A percentile compares a stretch with the other conserved stretches of the same genome.
Evolutionary conservation across 495 filamentous ascomycete species (phyloP).

Genomic region (Aspergillus conjunctus): DNA sequence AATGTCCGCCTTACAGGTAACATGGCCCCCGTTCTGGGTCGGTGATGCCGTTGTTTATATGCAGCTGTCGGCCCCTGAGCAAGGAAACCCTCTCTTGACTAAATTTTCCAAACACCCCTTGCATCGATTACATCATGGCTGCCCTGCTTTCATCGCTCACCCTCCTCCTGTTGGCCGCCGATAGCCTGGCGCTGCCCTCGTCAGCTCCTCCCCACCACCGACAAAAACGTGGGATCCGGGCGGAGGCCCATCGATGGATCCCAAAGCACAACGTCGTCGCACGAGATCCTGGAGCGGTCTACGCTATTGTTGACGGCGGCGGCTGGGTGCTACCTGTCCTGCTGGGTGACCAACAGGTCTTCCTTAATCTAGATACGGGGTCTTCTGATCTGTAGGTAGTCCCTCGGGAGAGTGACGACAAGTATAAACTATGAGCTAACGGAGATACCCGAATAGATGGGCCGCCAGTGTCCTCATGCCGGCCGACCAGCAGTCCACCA

Average conservation of each 20-base stretch:
- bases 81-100: too few species aligned
- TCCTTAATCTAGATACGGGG: constrained; percentile 15
- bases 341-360: constrained; percentile 17
- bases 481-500: constrained; percentile 12
- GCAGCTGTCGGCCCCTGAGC: too few species aligned
- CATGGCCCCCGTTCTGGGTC: too few species aligned
- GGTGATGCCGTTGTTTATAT: too few species aligned
- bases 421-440: not conserved
- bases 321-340: constrained; percentile 18
- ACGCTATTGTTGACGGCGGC: constrained; percentile 10
- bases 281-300: constrained; percentile 14
- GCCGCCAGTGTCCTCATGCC: constrained; percentile 15
- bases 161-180: too few species aligned
- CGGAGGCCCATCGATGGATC: constrained; percentile 8
- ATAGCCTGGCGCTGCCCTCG: too few species aligned
- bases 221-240: constrained; percentile 9
- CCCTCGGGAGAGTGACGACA: not conserved
- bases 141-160: too few species aligned
- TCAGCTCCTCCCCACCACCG: not conserved
- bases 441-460: constrained; percentile 2
- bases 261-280: constrained; percentile 6
- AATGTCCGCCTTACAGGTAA: too few species aligned
- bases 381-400: constrained; percentile 16
- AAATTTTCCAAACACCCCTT: too few species aligned
- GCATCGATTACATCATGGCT: too few species aligned